phyloP scores from a whole-genome alignment of 225 moss, liverwort and hornwort genomes.

The Marchantia paleacea region DNA sequence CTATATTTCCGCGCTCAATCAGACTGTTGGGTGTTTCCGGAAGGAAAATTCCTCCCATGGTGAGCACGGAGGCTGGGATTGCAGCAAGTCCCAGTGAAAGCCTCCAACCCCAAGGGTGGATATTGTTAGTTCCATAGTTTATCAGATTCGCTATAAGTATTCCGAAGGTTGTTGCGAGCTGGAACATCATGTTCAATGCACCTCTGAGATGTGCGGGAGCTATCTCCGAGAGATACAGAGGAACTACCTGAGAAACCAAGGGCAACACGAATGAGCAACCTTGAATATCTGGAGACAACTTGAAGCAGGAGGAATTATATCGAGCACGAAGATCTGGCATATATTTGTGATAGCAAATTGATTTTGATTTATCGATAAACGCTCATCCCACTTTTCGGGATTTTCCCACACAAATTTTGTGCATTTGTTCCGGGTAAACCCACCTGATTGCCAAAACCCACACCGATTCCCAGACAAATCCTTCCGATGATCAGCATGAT shows the following conservation, averaged over 20 bases:
- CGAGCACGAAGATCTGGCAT: background rate
- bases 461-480: slow-evolving; percentile 35
- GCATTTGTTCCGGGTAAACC: background rate
- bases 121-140: slow-evolving; percentile 33
- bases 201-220: slow-evolving; percentile 35
- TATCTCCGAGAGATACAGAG: slow-evolving; percentile 37
- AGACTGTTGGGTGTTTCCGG: slow-evolving; percentile 40
- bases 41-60: slow-evolving; percentile 31
- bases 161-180: slow-evolving; percentile 36
- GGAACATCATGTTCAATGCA: slow-evolving; percentile 44
- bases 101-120: slow-evolving; percentile 45
- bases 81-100: slow-evolving; percentile 36
- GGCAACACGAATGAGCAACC: background rate
- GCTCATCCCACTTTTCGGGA: background rate
- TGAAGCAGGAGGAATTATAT: background rate
- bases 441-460: slow-evolving; percentile 45
- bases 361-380: background rate
- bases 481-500: slow-evolving; percentile 37
- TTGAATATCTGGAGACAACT: background rate
- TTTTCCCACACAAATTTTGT: background rate
- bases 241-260: slow-evolving; percentile 29
- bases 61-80: slow-evolving; percentile 32
- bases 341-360: background rate
- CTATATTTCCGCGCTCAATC: slow-evolving; percentile 4
- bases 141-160: slow-evolving; percentile 34